Evolutionary conservation across 208 protist genomes (phyloP).

Genomic region (Phytomonas sp.): DNA sequence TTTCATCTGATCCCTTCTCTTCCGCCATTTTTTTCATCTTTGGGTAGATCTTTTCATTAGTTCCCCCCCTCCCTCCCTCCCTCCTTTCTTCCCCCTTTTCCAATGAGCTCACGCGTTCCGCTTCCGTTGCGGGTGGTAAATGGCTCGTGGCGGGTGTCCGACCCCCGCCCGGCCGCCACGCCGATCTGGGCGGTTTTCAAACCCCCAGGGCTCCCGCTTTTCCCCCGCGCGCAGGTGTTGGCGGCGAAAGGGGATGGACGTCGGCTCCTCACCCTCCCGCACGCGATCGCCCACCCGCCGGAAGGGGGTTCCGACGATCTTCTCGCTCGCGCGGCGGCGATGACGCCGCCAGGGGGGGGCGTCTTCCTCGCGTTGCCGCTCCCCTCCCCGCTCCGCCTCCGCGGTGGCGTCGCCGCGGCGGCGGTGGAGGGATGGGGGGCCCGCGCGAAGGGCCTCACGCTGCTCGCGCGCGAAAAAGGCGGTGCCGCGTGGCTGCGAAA

Average conservation of each 20-base stretch:
- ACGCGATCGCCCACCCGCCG: neutral
- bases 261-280: slow-evolving; percentile 19
- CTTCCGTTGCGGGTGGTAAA: slow-evolving; percentile 47
- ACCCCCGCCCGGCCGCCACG: neutral
- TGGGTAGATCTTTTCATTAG: neutral
- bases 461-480: slow-evolving; percentile 26
- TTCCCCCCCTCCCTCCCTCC: neutral
- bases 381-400: slow-evolving; percentile 19
- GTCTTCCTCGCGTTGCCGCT: slow-evolving; percentile 23
- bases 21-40: slow-evolving; percentile 5
- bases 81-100: slow-evolving; percentile 8
- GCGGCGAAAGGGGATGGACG: slow-evolving; percentile 23
- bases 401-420: slow-evolving; percentile 3
- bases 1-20: slow-evolving; percentile 4
- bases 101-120: slow-evolving; percentile 38
- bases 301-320: neutral
- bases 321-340: slow-evolving; percentile 24
- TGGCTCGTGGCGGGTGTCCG: slow-evolving; percentile 12
- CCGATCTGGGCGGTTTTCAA: slow-evolving; percentile 46
- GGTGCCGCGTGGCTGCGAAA: slow-evolving; percentile 62
- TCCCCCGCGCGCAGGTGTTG: slow-evolving; percentile 34
- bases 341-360: slow-evolving; percentile 43
- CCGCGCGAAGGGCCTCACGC: slow-evolving; percentile 41
- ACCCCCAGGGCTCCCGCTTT: slow-evolving; percentile 51
- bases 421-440: slow-evolving; percentile 41